Conservation (phyloP, 306 rosid genomes). For the Vigna trinervia region DNA sequence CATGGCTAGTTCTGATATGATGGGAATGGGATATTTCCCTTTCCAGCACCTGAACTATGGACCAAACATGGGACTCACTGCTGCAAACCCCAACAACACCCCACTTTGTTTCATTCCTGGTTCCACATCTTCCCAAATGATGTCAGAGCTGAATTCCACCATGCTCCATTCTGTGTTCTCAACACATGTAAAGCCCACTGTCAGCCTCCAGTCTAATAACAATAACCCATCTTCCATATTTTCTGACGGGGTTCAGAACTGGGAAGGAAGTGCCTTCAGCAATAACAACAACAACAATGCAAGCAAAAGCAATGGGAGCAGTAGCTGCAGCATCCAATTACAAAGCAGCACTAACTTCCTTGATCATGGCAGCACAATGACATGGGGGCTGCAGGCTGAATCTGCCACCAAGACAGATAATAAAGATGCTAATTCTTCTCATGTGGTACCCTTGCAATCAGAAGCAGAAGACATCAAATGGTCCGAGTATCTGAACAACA, state of each 20-base stretch:
- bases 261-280: slow-evolving; percentile 53
- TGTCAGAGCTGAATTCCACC: slow-evolving; percentile 48
- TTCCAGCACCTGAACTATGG: slow-evolving; percentile 59
- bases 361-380: slow-evolving; percentile 35
- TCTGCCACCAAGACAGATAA: slow-evolving; percentile 46
- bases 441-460: slow-evolving; percentile 39
- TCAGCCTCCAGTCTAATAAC: slow-evolving; percentile 55
- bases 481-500: slow-evolving; percentile 68
- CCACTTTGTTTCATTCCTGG: slow-evolving; percentile 59
- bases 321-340: slow-evolving; percentile 43
- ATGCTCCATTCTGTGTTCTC: slow-evolving; percentile 53
- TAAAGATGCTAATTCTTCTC: slow-evolving; percentile 19
- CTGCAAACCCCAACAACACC: slow-evolving; percentile 9
- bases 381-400: slow-evolving; percentile 55
- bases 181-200: slow-evolving; percentile 49
- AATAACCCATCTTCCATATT: slow-evolving; percentile 44
- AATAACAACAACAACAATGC: slow-evolving; percentile 40
- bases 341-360: slow-evolving; percentile 49
- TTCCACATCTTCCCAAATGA: slow-evolving; percentile 52
- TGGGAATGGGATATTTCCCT: slow-evolving; percentile 57
- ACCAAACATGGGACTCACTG: slow-evolving; percentile 50
- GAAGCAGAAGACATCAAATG: slow-evolving; percentile 72
- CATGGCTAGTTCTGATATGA: slow-evolving; percentile 52
- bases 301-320: slow-evolving; percentile 54
- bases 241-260: slow-evolving; percentile 54